Evolutionary conservation across 805 yeast genomes (phyloP).

Genomic region (Myxozyma neglecta): DNA sequence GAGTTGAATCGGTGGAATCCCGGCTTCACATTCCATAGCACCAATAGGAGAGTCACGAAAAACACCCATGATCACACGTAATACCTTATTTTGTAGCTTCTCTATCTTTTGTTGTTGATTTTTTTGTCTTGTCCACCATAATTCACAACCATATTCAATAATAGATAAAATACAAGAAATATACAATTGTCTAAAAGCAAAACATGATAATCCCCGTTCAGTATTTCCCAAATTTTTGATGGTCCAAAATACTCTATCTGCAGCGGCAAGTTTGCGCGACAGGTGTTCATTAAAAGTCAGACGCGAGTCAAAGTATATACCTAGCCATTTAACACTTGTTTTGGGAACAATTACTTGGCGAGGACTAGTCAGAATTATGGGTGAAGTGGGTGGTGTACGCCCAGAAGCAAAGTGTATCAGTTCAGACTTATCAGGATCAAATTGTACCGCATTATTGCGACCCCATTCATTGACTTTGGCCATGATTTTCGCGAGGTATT

Average conservation of each 20-base stretch:
- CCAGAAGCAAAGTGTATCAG: neutral
- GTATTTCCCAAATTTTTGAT: neutral
- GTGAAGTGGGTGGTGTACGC: neutral
- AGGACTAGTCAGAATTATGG: neutral
- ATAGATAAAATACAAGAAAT: neutral
- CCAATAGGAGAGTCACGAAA: neutral
- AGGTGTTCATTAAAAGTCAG: neutral
- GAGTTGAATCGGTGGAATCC: neutral
- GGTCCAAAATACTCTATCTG: neutral
- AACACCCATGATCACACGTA: neutral
- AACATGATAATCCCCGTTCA: neutral
- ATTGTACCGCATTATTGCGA: neutral
- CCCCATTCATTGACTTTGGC: neutral
- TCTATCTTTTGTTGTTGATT: too few species aligned
- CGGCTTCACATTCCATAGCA: neutral
- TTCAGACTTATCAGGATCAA: neutral
- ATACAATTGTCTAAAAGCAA: neutral
- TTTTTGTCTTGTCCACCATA: neutral
- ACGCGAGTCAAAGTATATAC: neutral
- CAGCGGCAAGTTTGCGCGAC: neutral
- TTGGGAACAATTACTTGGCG: neutral
- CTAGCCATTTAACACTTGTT: neutral
- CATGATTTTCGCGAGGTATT: neutral
- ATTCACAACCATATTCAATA: neutral
- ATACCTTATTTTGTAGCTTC: neutral